Percentiles rank a stretch among this genome's conserved stretches.
Evolutionary conservation across 129 eudicot genomes (phyloP).

Genomic region (Sambucus nigra): DNA sequence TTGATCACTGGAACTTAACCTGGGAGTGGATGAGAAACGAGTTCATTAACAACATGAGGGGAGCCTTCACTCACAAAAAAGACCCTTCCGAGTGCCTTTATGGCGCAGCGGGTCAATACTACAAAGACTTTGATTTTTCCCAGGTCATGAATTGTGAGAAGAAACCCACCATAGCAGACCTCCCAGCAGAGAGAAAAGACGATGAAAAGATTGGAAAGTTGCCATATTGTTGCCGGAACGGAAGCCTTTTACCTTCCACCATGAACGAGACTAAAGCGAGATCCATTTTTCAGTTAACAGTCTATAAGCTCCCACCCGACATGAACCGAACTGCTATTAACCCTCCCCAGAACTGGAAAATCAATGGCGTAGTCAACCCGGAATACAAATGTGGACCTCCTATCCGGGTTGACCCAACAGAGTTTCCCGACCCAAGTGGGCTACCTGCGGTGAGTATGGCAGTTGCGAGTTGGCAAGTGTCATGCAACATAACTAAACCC

Average conservation of each 20-base stretch:
- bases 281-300: constrained; percentile 64
- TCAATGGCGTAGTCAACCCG: constrained; percentile 56
- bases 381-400: constrained; percentile 67
- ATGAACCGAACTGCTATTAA: constrained; percentile 55
- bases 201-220: constrained; percentile 66
- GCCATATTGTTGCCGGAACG: constrained; percentile 77
- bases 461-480: constrained; percentile 59
- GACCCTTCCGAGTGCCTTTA: constrained; percentile 70
- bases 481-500: constrained; percentile 75
- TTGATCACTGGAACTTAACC: constrained; percentile 88
- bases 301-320: constrained; percentile 84
- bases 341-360: constrained; percentile 87
- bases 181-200: constrained; percentile 47
- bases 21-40: constrained; percentile 98
- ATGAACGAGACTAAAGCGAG: constrained; percentile 55
- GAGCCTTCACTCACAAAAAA: constrained; percentile 60
- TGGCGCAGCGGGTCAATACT: constrained; percentile 63
- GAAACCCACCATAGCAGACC: constrained; percentile 60
- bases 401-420: constrained; percentile 47
- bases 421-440: constrained; percentile 71
- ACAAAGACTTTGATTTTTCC: constrained; percentile 63
- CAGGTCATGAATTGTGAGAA: constrained; percentile 53
- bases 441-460: constrained; percentile 35
- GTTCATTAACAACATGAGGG: constrained; percentile 72
- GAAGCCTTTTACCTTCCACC: constrained; percentile 42